phyloP scores from a whole-genome alignment of 2,329 filamentous ascomycete genomes.

The Phialemonium atrogriseum region DNA sequence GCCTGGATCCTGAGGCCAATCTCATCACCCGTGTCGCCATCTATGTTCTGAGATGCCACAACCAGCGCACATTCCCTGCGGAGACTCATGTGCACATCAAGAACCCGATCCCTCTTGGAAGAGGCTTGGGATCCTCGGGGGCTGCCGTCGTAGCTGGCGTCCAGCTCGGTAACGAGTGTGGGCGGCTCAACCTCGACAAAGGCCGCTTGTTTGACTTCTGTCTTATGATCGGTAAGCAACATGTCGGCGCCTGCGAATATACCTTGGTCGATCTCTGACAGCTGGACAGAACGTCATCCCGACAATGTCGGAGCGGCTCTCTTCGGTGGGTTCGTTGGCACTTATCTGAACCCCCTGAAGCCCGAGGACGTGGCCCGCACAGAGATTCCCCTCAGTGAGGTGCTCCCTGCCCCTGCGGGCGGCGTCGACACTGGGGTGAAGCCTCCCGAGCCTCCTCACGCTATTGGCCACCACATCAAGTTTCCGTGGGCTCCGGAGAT shows the following conservation, averaged over 20 bases:
- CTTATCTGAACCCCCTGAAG: slow-evolving; percentile 86
- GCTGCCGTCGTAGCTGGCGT: slow-evolving; percentile 94
- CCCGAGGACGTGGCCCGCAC: slow-evolving; percentile 83
- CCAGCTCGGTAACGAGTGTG: slow-evolving; percentile 84
- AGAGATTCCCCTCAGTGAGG: slow-evolving; percentile 91
- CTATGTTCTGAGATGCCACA: slow-evolving; percentile 90
- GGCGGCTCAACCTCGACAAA: slow-evolving; percentile 66
- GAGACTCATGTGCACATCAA: slow-evolving; percentile 90
- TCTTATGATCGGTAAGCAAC: slow-evolving; percentile 75
- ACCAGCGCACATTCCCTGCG: slow-evolving; percentile 71
- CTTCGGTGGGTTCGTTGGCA: slow-evolving; percentile 94
- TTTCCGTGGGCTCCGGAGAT: slow-evolving; percentile 92
- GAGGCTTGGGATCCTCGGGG: slow-evolving; percentile 89
- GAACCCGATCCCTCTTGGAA: slow-evolving; percentile 88
- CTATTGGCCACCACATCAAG: slow-evolving; percentile 94
- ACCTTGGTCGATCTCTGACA: too few species aligned
- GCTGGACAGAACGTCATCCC: slow-evolving; percentile 75
- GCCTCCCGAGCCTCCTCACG: slow-evolving; percentile 80
- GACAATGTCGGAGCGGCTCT: slow-evolving; percentile 93
- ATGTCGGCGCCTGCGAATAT: too few species aligned
- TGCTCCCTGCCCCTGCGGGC: slow-evolving; percentile 81
- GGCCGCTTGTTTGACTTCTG: slow-evolving; percentile 90
- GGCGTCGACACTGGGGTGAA: slow-evolving; percentile 81
- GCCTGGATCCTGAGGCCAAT: slow-evolving; percentile 77
- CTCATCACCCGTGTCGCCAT: slow-evolving; percentile 90